Evolutionary conservation across 2,329 filamentous ascomycete species (phyloP).

Genomic region (Talaromyces atroroseus): DNA sequence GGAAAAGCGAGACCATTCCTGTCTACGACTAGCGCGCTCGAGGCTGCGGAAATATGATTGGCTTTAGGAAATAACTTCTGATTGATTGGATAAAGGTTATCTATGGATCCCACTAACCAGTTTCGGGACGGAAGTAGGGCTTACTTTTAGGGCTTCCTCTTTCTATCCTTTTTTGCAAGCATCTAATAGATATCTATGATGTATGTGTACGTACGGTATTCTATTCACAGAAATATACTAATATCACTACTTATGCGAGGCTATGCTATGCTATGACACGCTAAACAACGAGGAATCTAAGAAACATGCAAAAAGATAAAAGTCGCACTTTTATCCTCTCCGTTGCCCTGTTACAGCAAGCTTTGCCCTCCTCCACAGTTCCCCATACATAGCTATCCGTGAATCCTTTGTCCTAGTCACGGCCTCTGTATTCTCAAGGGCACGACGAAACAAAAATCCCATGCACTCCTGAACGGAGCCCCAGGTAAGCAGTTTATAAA

Average conservation of each 20-base stretch:
- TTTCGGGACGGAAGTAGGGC: no score
- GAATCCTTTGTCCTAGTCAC: slow-evolving; percentile 48
- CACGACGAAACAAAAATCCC: slow-evolving; percentile 58
- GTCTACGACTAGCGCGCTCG: no score
- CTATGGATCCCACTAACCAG: no score
- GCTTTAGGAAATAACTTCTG: not conserved
- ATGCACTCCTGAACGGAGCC: slow-evolving; percentile 56
- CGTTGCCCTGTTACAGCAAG: not conserved
- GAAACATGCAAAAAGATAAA: not conserved
- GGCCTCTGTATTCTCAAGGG: slow-evolving; percentile 67
- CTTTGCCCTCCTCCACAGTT: slow-evolving; percentile 28
- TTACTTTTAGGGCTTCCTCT: no score
- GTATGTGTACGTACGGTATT: not conserved
- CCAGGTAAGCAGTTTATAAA: slow-evolving; percentile 58
- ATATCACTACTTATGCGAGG: no score
- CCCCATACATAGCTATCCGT: slow-evolving; percentile 32
- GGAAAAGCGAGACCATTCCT: no score
- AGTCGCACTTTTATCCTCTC: not conserved
- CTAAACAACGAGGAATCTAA: not conserved
- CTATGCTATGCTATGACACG: not conserved
- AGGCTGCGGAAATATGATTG: no score
- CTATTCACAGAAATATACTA: no score
- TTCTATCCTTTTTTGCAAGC: no score
- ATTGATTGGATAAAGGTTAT: no score
- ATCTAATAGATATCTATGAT: not conserved